These are phyloP conservation scores for Lentinula sp. DNA, from an alignment of 768 basidiomycete genomes.

Conservation along the genomic window DNA sequence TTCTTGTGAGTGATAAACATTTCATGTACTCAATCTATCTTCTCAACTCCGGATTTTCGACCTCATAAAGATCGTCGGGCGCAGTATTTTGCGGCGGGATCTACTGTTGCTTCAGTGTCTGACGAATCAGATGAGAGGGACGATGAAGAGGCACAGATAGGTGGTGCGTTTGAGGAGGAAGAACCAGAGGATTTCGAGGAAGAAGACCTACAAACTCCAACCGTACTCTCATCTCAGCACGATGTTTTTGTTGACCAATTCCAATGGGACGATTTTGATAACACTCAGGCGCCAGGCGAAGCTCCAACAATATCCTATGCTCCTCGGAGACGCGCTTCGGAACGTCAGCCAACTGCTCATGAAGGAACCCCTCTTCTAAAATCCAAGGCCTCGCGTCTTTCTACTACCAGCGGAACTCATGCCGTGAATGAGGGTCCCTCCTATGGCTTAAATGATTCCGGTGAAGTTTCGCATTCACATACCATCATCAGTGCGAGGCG, in stretches of 20 bases:
- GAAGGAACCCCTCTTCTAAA: slow-evolving; percentile 34
- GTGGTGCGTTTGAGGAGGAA: slow-evolving; percentile 13
- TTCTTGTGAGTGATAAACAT: slow-evolving; percentile 40
- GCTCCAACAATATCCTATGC: background rate
- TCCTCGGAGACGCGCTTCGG: slow-evolving; percentile 12
- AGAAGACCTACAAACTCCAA: slow-evolving; percentile 9
- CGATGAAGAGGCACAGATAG: slow-evolving; percentile 30
- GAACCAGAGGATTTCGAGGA: slow-evolving; percentile 17
- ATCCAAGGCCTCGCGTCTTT: slow-evolving; percentile 30
- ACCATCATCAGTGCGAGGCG: slow-evolving; percentile 16
- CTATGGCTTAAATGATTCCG: background rate
- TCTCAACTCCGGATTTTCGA: background rate
- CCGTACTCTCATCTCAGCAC: background rate
- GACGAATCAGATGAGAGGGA: slow-evolving; percentile 33
- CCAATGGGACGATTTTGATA: slow-evolving; percentile 18
- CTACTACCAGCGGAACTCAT: slow-evolving; percentile 5
- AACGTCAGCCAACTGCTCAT: slow-evolving; percentile 11
- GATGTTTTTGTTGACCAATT: slow-evolving; percentile 14
- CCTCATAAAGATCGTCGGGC: slow-evolving; percentile 52
- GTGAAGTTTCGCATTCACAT: background rate
- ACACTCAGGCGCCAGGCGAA: background rate
- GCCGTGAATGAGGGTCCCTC: background rate
- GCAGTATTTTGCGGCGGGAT: slow-evolving; percentile 59
- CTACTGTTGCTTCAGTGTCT: slow-evolving; percentile 45
- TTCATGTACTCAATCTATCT: background rate